Evolutionary conservation across 306 rosid genomes (phyloP), one percentile per base, ranked within the genome.

Genomic region (Vigna radiata): DNA sequence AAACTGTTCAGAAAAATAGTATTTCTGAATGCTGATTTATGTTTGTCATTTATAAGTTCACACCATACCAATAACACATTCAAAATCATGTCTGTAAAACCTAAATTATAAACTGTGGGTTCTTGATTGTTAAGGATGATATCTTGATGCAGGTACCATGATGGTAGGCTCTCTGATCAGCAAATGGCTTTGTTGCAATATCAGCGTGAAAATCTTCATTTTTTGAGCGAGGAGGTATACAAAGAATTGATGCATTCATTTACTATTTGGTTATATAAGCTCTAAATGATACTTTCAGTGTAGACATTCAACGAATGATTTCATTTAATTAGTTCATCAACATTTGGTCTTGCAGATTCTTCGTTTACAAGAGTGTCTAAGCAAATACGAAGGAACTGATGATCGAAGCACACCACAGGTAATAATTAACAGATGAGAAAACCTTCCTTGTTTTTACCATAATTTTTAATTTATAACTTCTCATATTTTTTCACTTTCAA

Each of bases 101-200:
- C 52, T 56, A 68, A 72, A 77, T 29, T 29, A n/a, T n/a, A 49
- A 70, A 27, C 46, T 70, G 47, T 70, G 47, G 46, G 18, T 36
- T 67, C 63, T 80, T 76, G 62, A 71, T 37, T 36, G 41, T 15
- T 29, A 46, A 48, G 54, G 61, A 55, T 3, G 52, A 73, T 70
- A 73, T 39, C 77, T 86, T 83, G 85, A 70, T 86, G 76, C 16
- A 92, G 98, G 88, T 96, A 91, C 84, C 90, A 90, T 84, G 98
- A 92, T 68, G 90, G 97, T 67, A 86, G 97, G 50, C 99, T 96
- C 64, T 96, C 99, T 55, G 99, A 96, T 91, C 97, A 96, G 83
- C 99, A 96, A 85, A 96, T 96, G 99, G 99, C 99, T 84, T 82
- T 96, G 85, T 84, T 96, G 89, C 99, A 96, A 86, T 96, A 96